Conservation (phyloP, 139 green algal species). For the Closterium sp. region DNA sequence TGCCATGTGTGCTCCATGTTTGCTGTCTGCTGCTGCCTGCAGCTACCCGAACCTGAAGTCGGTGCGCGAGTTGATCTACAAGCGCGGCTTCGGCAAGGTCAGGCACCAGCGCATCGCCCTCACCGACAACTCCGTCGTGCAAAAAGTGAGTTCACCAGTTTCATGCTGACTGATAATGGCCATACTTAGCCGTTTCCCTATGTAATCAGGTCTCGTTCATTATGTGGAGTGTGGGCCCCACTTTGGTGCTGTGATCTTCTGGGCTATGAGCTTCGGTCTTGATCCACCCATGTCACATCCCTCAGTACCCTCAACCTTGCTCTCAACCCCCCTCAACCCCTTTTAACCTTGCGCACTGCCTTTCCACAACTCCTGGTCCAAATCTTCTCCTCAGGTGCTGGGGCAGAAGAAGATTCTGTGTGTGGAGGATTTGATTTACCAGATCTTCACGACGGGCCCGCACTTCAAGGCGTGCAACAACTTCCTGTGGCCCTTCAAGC, state of each 20-base stretch:
- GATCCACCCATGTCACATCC: too few species aligned
- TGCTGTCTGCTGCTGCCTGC: not conserved
- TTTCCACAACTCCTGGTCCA: too few species aligned
- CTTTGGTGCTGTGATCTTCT: too few species aligned
- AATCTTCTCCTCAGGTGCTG: constrained; percentile 30
- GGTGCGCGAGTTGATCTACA: constrained; percentile 98
- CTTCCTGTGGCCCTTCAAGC: constrained; percentile 99
- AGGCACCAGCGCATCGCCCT: constrained; percentile 88
- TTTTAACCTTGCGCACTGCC: too few species aligned
- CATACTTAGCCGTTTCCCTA: too few species aligned
- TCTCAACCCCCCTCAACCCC: too few species aligned
- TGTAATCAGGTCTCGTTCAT: too few species aligned
- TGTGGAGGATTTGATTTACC: constrained; percentile 98
- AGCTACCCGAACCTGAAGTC: constrained; percentile 97
- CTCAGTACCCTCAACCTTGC: too few species aligned
- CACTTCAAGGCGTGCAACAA: constrained; percentile 96
- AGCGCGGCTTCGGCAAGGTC: constrained; percentile 97
- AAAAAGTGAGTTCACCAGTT: too few species aligned
- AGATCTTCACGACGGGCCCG: constrained; percentile 92
- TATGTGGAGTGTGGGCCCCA: too few species aligned
- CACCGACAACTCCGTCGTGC: constrained; percentile 96
- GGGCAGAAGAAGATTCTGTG: constrained; percentile 94
- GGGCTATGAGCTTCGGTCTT: too few species aligned
- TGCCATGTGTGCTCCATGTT: not conserved
- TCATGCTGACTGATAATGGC: too few species aligned